Evolutionary conservation across 257 asterid genomes (phyloP).

Genomic region (Nicotiana knightiana): DNA sequence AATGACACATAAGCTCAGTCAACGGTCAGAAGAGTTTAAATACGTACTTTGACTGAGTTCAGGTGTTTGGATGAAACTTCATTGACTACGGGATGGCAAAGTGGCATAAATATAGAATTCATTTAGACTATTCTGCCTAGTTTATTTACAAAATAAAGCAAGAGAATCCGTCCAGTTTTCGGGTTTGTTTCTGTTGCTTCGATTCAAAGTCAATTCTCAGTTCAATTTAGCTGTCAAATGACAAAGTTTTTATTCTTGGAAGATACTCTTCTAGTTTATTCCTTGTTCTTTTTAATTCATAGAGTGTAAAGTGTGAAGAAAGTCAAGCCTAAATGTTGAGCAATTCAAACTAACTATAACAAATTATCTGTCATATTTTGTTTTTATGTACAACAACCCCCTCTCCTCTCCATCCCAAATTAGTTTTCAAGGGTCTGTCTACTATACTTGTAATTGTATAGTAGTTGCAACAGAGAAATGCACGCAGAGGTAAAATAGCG

Average conservation of each 20-base stretch:
- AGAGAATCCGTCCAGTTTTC: not conserved
- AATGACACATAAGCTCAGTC: too few relatives aligned
- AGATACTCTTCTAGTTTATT: not conserved
- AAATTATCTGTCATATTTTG: not conserved
- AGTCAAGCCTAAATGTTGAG: not conserved
- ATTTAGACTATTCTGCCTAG: too few relatives aligned
- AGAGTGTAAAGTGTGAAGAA: not conserved
- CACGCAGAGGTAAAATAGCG: not conserved
- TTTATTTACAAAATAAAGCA: not conserved
- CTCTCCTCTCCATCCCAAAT: not conserved
- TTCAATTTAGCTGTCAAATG: not conserved
- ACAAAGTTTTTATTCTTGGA: not conserved
- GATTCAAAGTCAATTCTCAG: not conserved
- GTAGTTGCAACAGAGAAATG: not conserved
- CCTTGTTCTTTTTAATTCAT: not conserved
- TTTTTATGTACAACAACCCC: not conserved
- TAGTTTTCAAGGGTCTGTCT: not conserved
- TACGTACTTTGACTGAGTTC: too few relatives aligned
- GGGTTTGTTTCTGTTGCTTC: not conserved
- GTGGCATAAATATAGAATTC: too few relatives aligned
- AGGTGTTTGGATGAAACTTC: too few relatives aligned
- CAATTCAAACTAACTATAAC: not conserved
- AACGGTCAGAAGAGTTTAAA: too few relatives aligned
- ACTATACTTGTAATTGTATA: not conserved
- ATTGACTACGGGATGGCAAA: too few relatives aligned